Evolutionary conservation across 495 filamentous ascomycete species (phyloP).

Genomic region (Lasiosphaeria miniovina): DNA sequence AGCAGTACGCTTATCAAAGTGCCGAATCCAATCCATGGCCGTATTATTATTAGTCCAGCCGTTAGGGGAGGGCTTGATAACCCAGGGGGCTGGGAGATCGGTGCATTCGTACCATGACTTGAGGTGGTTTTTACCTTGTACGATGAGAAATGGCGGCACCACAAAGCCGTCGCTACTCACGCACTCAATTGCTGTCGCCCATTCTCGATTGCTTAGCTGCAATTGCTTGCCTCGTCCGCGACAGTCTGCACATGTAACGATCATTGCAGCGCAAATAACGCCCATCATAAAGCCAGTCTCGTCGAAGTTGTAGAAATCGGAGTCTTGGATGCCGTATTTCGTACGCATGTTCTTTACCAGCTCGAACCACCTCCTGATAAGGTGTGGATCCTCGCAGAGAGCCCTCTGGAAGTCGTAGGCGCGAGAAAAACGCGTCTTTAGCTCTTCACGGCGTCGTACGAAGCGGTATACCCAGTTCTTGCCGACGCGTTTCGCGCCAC

Average conservation of each 20-base stretch:
- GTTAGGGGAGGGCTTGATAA: conserved; percentile 29
- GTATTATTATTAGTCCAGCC: conserved; percentile 34
- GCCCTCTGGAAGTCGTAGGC: too few relatives aligned
- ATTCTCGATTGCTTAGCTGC: conserved; percentile 29
- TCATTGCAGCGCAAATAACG: conserved; percentile 27
- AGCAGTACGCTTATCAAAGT: conserved; percentile 24
- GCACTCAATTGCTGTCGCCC: conserved; percentile 8
- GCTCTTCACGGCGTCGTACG: too few relatives aligned
- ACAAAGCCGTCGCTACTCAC: conserved; percentile 2
- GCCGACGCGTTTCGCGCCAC: neutral
- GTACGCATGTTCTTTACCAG: too few relatives aligned
- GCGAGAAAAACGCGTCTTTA: too few relatives aligned
- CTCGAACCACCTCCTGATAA: too few relatives aligned
- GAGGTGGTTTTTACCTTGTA: conserved; percentile 7
- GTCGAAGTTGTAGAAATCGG: conserved; percentile 43
- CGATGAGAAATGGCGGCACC: too few relatives aligned
- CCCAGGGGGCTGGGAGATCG: conserved; percentile 22
- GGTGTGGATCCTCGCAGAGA: too few relatives aligned
- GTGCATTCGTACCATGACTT: conserved; percentile 7
- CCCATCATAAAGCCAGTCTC: conserved; percentile 43
- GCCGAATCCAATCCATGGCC: conserved; percentile 17
- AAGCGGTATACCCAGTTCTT: neutral
- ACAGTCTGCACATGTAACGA: conserved; percentile 30
- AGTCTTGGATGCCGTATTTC: conserved; percentile 3
- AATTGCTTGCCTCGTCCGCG: conserved; percentile 18